Percentiles rank a stretch among this genome's conserved stretches.
phyloP scores from a whole-genome alignment of 2,329 filamentous ascomycete genomes.

The Calonectria hawksworthii region DNA sequence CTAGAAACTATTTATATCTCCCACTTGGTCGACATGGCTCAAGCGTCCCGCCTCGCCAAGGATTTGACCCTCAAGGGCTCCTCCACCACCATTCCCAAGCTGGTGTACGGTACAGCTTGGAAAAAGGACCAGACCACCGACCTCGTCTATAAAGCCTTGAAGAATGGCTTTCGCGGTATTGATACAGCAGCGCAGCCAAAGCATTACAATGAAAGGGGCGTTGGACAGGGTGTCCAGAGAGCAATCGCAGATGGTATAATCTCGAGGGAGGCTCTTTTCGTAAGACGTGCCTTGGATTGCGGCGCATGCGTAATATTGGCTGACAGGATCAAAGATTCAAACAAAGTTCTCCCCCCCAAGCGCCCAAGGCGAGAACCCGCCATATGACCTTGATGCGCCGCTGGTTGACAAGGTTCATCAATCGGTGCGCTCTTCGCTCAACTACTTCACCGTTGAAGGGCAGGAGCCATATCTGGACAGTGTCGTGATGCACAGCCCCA shows the following conservation, averaged over 20 bases:
- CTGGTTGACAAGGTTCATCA: slow-evolving; percentile 75
- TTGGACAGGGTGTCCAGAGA: slow-evolving; percentile 75
- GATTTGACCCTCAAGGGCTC: slow-evolving; percentile 50
- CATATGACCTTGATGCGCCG: slow-evolving; percentile 71
- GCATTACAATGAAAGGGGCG: slow-evolving; percentile 82
- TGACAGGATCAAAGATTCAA: slow-evolving; percentile 69
- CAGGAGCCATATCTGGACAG: slow-evolving; percentile 72
- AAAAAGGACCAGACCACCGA: slow-evolving; percentile 78
- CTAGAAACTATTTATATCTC: too few species aligned
- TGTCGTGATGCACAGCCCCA: slow-evolving; percentile 79
- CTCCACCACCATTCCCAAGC: slow-evolving; percentile 60
- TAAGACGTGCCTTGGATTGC: slow-evolving; percentile 53
- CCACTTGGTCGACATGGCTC: slow-evolving; percentile 33
- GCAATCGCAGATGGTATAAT: slow-evolving; percentile 73
- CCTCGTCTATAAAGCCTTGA: slow-evolving; percentile 78
- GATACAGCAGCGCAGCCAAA: slow-evolving; percentile 85
- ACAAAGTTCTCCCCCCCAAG: slow-evolving; percentile 82
- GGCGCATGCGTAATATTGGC: background rate
- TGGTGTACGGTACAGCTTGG: slow-evolving; percentile 89
- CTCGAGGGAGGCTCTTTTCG: slow-evolving; percentile 71
- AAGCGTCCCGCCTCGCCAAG: slow-evolving; percentile 49
- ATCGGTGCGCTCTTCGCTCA: slow-evolving; percentile 77
- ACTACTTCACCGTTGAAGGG: slow-evolving; percentile 67
- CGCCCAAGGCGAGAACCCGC: slow-evolving; percentile 73
- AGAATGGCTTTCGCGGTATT: slow-evolving; percentile 77